A percentile compares a stretch with the other conserved stretches of the same genome.
Evolutionary conservation across 257 asterid genomes (phyloP).

Genomic region (Nicotiana sylvestris): DNA sequence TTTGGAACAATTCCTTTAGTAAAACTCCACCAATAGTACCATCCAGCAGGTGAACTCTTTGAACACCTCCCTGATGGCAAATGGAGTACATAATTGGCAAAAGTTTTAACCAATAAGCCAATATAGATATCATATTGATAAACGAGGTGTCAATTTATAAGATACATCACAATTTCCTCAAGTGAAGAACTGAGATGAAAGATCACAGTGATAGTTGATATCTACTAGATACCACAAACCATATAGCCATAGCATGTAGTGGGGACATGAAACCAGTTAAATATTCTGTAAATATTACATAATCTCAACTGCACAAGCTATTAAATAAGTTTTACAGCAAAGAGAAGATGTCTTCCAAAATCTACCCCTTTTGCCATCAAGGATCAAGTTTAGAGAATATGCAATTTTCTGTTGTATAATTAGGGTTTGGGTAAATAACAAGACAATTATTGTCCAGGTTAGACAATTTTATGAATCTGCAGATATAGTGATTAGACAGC

Average conservation of each 20-base stretch:
- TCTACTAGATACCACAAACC: not conserved
- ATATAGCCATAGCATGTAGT: not conserved
- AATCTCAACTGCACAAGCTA: not conserved
- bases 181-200: not conserved
- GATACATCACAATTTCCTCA: not conserved
- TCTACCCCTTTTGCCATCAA: slow-evolving; percentile 4
- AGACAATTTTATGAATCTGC: not conserved
- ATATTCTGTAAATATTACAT: not conserved
- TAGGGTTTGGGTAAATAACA: not conserved
- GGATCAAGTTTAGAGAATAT: not conserved
- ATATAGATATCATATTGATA: slow-evolving; percentile 2
- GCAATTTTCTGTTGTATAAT: slow-evolving; percentile 7
- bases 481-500: not conserved
- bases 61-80: slow-evolving; percentile 82
- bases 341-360: not conserved
- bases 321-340: not conserved
- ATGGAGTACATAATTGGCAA: not conserved
- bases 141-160: slow-evolving; percentile 3
- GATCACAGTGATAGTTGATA: slow-evolving; percentile 1
- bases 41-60: slow-evolving; percentile 92
- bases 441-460: not conserved
- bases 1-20: slow-evolving; percentile 83
- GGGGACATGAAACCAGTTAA: not conserved
- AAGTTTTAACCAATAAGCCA: not conserved
- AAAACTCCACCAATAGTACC: slow-evolving; percentile 88